A percentile compares a stretch with the other conserved stretches of the same genome.
Evolutionary conservation across 2,329 filamentous ascomycete genomes (phyloP).

Genomic region (Sphaerulina musiva): DNA sequence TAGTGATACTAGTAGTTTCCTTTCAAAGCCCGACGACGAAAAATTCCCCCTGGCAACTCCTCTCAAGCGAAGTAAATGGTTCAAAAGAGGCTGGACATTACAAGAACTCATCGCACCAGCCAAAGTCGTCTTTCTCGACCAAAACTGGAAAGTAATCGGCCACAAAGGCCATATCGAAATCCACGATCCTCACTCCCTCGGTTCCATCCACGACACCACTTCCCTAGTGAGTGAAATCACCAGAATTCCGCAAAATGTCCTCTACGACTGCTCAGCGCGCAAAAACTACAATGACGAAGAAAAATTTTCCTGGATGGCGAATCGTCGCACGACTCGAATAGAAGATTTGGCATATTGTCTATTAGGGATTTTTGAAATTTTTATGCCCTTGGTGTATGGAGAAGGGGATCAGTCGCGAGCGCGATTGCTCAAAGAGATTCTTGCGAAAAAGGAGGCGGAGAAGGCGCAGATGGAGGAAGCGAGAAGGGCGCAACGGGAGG

Average conservation of each 20-base stretch:
- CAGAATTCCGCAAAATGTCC: conserved; percentile 9
- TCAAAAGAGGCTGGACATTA: conserved; percentile 21
- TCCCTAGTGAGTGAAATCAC: conserved; percentile 15
- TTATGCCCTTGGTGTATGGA: conserved; percentile 42
- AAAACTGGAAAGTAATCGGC: conserved; percentile 12
- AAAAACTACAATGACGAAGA: background rate
- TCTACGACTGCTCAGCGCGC: conserved; percentile 1
- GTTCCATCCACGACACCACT: background rate
- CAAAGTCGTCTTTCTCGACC: conserved; percentile 15
- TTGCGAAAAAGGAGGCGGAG: conserved; percentile 5
- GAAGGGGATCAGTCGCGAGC: conserved; percentile 21
- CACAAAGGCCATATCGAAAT: conserved; percentile 2
- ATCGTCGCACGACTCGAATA: background rate
- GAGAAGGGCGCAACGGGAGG: background rate
- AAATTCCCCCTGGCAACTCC: background rate
- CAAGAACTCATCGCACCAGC: conserved; percentile 18
- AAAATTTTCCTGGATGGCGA: conserved; percentile 4
- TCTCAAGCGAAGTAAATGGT: conserved; percentile 16
- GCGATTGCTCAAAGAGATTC: conserved; percentile 8
- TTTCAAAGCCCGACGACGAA: background rate
- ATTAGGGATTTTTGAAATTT: conserved; percentile 41
- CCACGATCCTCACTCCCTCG: background rate
- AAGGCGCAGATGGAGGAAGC: background rate
- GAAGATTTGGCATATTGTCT: conserved; percentile 45
- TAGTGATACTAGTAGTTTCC: too few species aligned